Base-by-base conservation (phyloP, 164 flowering plant genomes). In the Cinnamomum micranthum region DNA sequence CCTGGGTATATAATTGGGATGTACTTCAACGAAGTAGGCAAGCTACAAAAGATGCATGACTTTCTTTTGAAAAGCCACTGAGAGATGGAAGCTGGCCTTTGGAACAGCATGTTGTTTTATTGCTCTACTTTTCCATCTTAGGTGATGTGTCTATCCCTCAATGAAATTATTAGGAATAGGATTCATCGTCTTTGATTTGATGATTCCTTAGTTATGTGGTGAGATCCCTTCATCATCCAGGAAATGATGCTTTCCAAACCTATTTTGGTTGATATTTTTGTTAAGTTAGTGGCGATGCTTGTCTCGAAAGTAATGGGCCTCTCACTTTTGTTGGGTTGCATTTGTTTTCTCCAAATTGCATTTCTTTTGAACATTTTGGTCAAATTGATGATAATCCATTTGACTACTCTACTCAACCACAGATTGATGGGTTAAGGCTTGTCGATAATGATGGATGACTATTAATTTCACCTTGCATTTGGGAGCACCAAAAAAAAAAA, bases 1-100 rank as follows among this genome's bases (percentile, higher is more conserved):
- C 97, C 63, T 92, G 93, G 28, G 91, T 91, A 41, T 95, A 90
- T 72, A 91, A 92, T 79, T 92, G 97, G 97, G 97, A 95, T 80
- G 97, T 91, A 70, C 97, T 93, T 83, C 97, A 90, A 77, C 92
- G 93, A 83, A 69, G 78, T 9, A 82, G 77, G 76, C 92, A 89
- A 83, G 83, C 85, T 47, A 13, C 82, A 52, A 72, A 77, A 33
- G 95, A 88, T 23, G 65, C 73, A 14, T 75, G 72, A 81, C 59
- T 19, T 27, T 74, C 35, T 67, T 35, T 31, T 33, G 69, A 35
- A 33, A 17, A 2, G 9, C 12, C 47, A 27, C 47, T 11, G 22
- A 67, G 69, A 67, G 27, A 25, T 4, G 69, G 50, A 28, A 28
- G 69, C 41, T 67, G 47, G 19, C 24, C 17, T 67, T 67, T 12